Base-by-base conservation (phyloP, 2,329 filamentous ascomycete genomes). In the Sarocladiaceae sp. region DNA sequence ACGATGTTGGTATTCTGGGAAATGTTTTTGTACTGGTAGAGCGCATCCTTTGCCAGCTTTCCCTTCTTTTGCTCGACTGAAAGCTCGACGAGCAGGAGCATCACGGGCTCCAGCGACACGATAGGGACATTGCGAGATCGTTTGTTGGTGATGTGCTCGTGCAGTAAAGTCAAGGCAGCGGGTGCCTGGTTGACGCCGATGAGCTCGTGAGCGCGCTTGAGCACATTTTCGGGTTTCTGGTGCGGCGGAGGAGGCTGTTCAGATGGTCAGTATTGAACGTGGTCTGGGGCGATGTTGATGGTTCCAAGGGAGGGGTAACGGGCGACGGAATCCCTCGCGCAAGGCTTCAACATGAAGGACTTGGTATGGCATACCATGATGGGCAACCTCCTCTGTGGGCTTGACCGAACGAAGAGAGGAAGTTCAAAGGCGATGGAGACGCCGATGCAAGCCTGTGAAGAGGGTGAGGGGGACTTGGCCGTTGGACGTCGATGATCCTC, bases 21-120 rank as follows among this genome's bases (percentile, higher is more conserved):
- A 55, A 96, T 97, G 68, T 98, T 98, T 78, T 98, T 98, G 80
- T 98, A 98, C 68, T 96, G 93, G 68, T 97, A 98, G 40, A 98
- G 78, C 50, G 93, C 93, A 72, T 98, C 93, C 78, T 98, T 98
- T 67, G 91, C 93, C 49, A 93, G 79, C 71, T 98, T 98, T 58
- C 93, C 93, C 73, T 97, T 98, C 72, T 93, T 89, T 59, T 96
- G 82, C 62, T 97, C 91, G 60, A 98, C 93, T 55, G 87, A 95
- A 48, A 97, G 80, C 70, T 97, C 89, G 60, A 98, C 91, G 62
- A 98, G 84, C 55, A 96, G 83, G 68, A 97, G 78, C 90, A 98
- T 97, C 55, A 98, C 91, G 54, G 93, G 93, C 81, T 98, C 93
- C 62, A 98, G 74, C 44, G 90, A 94, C 53, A 85, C 80, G 75